Evolutionary conservation across 2,329 filamentous ascomycete species (phyloP), one percentile per base, ranked within the genome.

Genomic region (Nigrospora sphaerica): DNA sequence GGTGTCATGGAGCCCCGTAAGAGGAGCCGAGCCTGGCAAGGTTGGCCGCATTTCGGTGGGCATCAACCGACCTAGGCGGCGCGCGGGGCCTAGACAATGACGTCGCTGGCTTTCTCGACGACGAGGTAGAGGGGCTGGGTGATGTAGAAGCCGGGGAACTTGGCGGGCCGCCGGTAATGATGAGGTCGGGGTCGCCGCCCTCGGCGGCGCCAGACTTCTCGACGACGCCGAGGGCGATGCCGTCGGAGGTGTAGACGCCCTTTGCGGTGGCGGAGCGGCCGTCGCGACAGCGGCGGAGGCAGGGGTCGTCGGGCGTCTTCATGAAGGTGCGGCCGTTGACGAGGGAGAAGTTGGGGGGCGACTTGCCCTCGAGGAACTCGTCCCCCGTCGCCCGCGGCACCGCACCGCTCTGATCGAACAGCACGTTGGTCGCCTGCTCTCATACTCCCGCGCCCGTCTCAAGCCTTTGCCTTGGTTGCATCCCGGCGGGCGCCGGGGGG

Each of bases 71-170:
- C 23, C 23, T 10, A 28, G 23, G 23, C 23, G 2, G 23, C 23
- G 23, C 23, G 23, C 7, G 39, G 23, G 17, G 23, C 39, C 28
- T 32, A 12, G 5, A 41, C 11, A 1, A 41, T 41, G 12, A 41
- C 39, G 2, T 41, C 39, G 10, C 23, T 28, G 18, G 77, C 77
- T 65, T 80, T 80, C 64, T 80, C 76, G n/a, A 67, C 68, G 16
- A 77, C 62, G 65, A 79, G 74, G 53, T 74, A 77, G 2, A 69
- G 71, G 2, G 74, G 66, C 3, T 72, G 50, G 1, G 65, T 63
- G 42, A 77, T 9, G 68, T 69, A 16, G 18, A 37, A 33, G 28
- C 75, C 76, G 2, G 57, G 58, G n/a, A 57, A 73, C 44, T 63
- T 66, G 1, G 75, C 6, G 52, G 50, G 12, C 42, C 34, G 10